Evolutionary conservation across 2,329 filamentous ascomycete genomes (phyloP).

Genomic region (Juglanconis juglandina): DNA sequence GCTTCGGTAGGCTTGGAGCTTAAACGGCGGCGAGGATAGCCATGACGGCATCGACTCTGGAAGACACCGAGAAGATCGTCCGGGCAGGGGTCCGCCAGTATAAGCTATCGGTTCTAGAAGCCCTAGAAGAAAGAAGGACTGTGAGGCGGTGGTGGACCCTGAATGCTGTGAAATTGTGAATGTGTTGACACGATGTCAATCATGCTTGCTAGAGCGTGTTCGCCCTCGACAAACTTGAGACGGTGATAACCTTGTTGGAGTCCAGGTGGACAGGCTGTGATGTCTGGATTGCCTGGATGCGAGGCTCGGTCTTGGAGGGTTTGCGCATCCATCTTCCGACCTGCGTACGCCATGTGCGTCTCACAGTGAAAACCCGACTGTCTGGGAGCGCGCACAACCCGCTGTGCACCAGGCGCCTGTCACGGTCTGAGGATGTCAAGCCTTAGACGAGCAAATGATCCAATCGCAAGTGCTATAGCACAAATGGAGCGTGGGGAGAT

Average conservation of each 20-base stretch:
- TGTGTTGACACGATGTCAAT: background rate
- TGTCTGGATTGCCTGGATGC: too few species aligned
- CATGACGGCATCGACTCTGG: conserved; percentile 1
- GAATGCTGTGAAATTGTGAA: background rate
- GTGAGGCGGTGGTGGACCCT: background rate
- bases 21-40: background rate
- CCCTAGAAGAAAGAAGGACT: too few species aligned
- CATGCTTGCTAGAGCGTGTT: background rate
- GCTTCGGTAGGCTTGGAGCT: background rate
- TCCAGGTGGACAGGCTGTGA: background rate
- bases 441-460: background rate
- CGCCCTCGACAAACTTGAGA: background rate
- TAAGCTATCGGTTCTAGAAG: too few species aligned
- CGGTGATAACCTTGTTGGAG: background rate
- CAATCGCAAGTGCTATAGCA: background rate
- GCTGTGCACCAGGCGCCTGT: background rate
- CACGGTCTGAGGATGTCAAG: background rate
- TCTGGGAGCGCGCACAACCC: background rate
- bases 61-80: background rate
- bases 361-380: background rate
- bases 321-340: too few species aligned
- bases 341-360: too few species aligned
- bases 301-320: too few species aligned
- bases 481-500: background rate
- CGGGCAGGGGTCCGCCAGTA: too few species aligned